Base-by-base conservation (phyloP, 2,329 filamentous ascomycete species). In the Colletotrichum orchidophilum region DNA sequence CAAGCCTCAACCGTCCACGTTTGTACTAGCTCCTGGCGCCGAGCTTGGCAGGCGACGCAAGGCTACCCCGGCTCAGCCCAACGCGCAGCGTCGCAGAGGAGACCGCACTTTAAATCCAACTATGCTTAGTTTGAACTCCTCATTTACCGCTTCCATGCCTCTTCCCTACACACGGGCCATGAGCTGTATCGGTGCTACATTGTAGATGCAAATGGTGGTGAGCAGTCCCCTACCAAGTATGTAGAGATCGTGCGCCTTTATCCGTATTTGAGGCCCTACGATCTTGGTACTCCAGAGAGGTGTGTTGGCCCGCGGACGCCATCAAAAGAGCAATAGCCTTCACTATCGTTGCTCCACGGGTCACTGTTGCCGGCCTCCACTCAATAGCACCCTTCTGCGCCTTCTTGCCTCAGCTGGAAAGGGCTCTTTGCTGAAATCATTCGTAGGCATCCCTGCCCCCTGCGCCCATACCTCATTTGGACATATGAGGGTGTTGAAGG, bases 371-470 rank as follows among this genome's bases (percentile, higher is more conserved):
- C 12, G 26, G 26, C 24, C 57, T 42, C 35, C 57, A 46, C 53
- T 35, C 27, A 13, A 55, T 24, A 29, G 42, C 21, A 52, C 50
- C 42, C 50, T 59, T 70, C 63, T 71, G 68, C 63, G 57, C 67
- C 67, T 62, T 46, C 67, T n/a, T 57, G 57, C 8, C 8, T 12
- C 57, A 67, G 63, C 68, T 71, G 57, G 63, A 70, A 65, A 26
- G 35, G 35, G 24, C 33, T 50, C 42, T 54, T 27, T 26, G 42
- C 63, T 66, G 62, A 42, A 58, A 58, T 24, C 42, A 21, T 46
- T 46, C 39, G 39, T 46, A 46, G n/a, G 39, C 27, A 29, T 39
- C 35, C 52, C 24, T 35, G n/a, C n/a, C 39, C 63, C 57, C 64
- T 67, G 63, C 49, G 21, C 26, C 39, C 49, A 27, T 61, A 49